Conservation (phyloP, 768 basidiomycete species). For the Suillus paluster region DNA sequence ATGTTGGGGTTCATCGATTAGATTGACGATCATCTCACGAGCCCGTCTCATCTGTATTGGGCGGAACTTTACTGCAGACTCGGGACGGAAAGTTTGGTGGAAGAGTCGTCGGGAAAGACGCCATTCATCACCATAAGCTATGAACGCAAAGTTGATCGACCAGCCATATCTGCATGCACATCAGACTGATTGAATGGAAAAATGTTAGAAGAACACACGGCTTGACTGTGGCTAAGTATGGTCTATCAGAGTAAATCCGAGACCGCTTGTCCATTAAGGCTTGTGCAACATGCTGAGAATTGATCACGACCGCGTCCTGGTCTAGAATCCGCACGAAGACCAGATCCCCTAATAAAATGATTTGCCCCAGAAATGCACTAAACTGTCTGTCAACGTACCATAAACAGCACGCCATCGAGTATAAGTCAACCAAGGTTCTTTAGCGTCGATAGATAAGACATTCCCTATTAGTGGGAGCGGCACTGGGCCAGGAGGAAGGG, state of each 20-base stretch:
- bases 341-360: neutral
- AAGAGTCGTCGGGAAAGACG: constrained; percentile 40
- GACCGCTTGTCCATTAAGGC: constrained; percentile 13
- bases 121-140: constrained; percentile 8
- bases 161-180: constrained; percentile 7
- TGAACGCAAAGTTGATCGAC: constrained; percentile 4
- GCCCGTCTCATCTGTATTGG: constrained; percentile 29
- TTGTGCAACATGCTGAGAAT: constrained; percentile 9
- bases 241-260: constrained; percentile 11
- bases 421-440: constrained; percentile 9
- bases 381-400: constrained; percentile 1
- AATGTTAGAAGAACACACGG: neutral
- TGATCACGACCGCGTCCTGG: neutral
- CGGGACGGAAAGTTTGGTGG: constrained; percentile 42
- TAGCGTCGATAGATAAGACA: neutral
- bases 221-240: constrained; percentile 3
- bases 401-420: neutral
- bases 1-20: constrained; percentile 33
- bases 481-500: constrained; percentile 10
- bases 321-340: neutral
- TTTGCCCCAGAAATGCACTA: neutral
- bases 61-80: constrained; percentile 26
- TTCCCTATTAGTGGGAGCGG: constrained; percentile 9
- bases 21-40: constrained; percentile 28
- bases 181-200: neutral